Percentiles rank a stretch among this genome's conserved stretches.
These are phyloP conservation scores for Diospyros kaki DNA, from an alignment of 148 eudicot genomes.

Conservation along the genomic window DNA sequence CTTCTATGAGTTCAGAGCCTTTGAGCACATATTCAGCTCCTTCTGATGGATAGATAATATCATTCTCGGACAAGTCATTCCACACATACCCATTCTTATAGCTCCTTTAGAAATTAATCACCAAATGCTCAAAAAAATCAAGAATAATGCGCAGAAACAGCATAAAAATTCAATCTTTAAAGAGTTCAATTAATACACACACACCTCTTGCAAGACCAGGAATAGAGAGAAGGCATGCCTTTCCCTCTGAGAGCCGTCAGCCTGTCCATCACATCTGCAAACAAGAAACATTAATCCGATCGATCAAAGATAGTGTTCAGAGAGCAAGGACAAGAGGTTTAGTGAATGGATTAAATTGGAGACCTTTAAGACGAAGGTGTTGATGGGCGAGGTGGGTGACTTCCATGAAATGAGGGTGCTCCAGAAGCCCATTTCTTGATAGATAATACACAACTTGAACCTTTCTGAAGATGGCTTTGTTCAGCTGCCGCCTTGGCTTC, in stretches of 20 bases:
- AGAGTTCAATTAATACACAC: no score
- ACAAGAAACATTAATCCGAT: not conserved
- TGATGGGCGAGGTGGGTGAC: constrained; percentile 68
- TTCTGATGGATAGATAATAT: constrained; percentile 59
- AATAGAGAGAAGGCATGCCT: constrained; percentile 83
- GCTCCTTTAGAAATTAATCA: constrained; percentile 43
- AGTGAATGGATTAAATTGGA: no score
- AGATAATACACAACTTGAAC: constrained; percentile 86
- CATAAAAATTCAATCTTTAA: no score
- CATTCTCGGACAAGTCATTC: constrained; percentile 86
- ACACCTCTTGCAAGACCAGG: constrained; percentile 97
- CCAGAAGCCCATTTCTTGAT: constrained; percentile 75
- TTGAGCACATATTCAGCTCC: constrained; percentile 88
- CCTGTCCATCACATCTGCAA: constrained; percentile 66
- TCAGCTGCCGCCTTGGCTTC: not conserved
- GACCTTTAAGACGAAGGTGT: constrained; percentile 79
- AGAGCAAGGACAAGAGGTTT: not conserved
- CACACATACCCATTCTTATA: constrained; percentile 92
- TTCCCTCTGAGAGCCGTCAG: constrained; percentile 68
- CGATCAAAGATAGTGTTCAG: not conserved
- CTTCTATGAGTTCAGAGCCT: constrained; percentile 64
- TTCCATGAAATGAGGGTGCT: constrained; percentile 87
- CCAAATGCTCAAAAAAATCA: not conserved
- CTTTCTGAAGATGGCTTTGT: constrained; percentile 25
- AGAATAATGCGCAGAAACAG: not conserved